phyloP scores from a whole-genome alignment of 768 basidiomycete species.

The Tubosaeta brunneosetosa region DNA sequence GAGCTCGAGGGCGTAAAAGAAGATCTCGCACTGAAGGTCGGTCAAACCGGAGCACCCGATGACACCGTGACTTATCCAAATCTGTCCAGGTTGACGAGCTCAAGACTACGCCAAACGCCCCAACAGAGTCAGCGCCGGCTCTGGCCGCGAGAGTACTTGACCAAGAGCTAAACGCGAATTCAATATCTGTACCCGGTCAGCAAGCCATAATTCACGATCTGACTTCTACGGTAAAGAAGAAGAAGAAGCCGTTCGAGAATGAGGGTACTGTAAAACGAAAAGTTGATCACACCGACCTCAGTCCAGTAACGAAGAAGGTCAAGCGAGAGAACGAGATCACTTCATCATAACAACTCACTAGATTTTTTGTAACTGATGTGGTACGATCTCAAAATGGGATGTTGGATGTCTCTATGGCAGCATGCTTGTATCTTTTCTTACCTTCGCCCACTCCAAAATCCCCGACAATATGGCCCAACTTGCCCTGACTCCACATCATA shows the following conservation, averaged over 20 bases:
- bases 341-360: conserved; percentile 15
- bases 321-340: conserved; percentile 42
- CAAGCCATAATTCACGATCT: conserved; percentile 68
- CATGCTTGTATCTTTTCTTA: conserved; percentile 72
- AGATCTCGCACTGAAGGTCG: conserved; percentile 81
- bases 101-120: conserved; percentile 70
- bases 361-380: neutral
- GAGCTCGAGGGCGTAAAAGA: conserved; percentile 72
- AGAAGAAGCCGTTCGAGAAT: conserved; percentile 51
- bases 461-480: conserved; percentile 75
- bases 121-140: conserved; percentile 58
- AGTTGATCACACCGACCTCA: conserved; percentile 54
- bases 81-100: conserved; percentile 77
- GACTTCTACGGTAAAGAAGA: conserved; percentile 82
- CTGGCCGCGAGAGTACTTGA: conserved; percentile 69
- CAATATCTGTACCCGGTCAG: conserved; percentile 32
- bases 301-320: conserved; percentile 55
- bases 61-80: neutral
- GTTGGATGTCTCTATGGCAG: conserved; percentile 16
- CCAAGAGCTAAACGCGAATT: conserved; percentile 53
- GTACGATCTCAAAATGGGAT: conserved; percentile 22
- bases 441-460: conserved; percentile 75
- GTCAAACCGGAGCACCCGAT: neutral
- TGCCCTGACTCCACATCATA: conserved; percentile 72
- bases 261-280: conserved; percentile 57